phyloP scores from a whole-genome alignment of 352 stramenopile genomes.

The Phytophthora fragariae region DNA sequence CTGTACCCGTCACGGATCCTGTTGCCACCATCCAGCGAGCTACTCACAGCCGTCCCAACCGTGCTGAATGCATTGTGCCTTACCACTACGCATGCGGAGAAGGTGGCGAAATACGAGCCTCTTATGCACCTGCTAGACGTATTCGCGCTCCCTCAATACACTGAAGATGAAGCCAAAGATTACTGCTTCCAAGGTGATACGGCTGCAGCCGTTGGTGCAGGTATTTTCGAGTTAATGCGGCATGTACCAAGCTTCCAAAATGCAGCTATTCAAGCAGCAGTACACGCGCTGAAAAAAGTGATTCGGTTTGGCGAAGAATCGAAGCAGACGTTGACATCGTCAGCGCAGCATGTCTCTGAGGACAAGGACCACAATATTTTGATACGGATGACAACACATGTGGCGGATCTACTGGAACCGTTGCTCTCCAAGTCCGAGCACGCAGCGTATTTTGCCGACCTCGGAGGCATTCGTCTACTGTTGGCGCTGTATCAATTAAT shows the following conservation, averaged over 20 bases:
- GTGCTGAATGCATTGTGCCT: conserved; percentile 94
- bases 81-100: conserved; percentile 92
- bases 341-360: conserved; percentile 12
- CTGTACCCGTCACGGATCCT: conserved; percentile 61
- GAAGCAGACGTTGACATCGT: conserved; percentile 15
- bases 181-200: conserved; percentile 94
- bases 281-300: conserved; percentile 92
- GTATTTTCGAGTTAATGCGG: conserved; percentile 97
- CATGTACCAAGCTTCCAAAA: conserved; percentile 92
- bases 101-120: conserved; percentile 91
- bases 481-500: conserved; percentile 92
- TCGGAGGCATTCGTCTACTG: conserved; percentile 90
- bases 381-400: conserved; percentile 74
- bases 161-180: conserved; percentile 77
- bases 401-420: conserved; percentile 95
- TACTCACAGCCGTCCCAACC: conserved; percentile 96
- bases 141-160: conserved; percentile 93
- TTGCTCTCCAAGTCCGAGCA: conserved; percentile 96
- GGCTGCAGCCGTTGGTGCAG: conserved; percentile 92
- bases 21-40: conserved; percentile 88
- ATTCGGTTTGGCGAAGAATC: conserved; percentile 80
- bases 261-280: conserved; percentile 86
- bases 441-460: conserved; percentile 90
- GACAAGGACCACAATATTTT: conserved; percentile 51
- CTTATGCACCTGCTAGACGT: conserved; percentile 92